These are phyloP conservation scores for Cladosporium oxysporum DNA, from an alignment of 2,329 filamentous ascomycete species.

Conservation along the genomic window DNA sequence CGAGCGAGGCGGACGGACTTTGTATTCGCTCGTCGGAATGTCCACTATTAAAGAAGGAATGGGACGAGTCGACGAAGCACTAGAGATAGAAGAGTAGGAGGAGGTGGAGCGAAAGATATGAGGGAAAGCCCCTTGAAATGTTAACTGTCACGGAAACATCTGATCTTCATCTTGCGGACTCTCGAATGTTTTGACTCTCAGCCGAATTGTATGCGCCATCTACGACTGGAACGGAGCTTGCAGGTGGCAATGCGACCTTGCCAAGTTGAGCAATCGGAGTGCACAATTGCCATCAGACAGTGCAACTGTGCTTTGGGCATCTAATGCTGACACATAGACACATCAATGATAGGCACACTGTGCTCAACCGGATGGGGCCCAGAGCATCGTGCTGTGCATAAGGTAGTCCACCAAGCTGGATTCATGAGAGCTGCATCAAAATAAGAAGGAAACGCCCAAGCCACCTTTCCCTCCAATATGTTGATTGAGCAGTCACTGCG, in stretches of 20 bases:
- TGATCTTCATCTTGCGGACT: not conserved
- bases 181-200: not conserved
- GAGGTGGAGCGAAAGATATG: slow-evolving; percentile 1
- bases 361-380: not conserved
- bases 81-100: slow-evolving; percentile 9
- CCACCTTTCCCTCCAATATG: no score
- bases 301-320: not conserved
- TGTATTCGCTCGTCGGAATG: not conserved
- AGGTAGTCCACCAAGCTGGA: no score
- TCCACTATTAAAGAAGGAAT: slow-evolving; percentile 11
- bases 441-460: no score
- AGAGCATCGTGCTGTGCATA: not conserved
- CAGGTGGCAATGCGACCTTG: not conserved
- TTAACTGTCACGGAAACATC: slow-evolving; percentile 1
- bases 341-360: not conserved
- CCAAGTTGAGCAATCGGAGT: not conserved
- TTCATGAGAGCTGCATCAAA: no score
- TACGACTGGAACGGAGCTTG: not conserved
- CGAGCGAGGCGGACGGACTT: slow-evolving; percentile 1
- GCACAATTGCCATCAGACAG: not conserved
- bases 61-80: slow-evolving; percentile 3
- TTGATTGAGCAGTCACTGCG: no score
- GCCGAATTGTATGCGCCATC: not conserved
- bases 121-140: slow-evolving; percentile 3
- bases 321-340: not conserved